phyloP scores from a whole-genome alignment of 116 monocot genomes.

The Iris pallida region DNA sequence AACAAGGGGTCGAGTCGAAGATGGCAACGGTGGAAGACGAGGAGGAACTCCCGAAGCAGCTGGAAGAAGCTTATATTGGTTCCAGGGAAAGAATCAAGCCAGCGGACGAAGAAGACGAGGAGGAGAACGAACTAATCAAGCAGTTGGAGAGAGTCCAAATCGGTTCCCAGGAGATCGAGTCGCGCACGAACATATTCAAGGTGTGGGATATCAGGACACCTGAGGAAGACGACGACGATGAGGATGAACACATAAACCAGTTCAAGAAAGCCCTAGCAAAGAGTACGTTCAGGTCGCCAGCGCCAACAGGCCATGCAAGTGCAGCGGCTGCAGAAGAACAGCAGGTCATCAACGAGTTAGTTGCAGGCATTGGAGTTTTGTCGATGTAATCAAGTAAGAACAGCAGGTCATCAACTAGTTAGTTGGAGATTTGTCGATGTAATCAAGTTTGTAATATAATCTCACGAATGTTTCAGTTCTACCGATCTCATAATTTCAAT shows the following conservation, averaged over 20 bases:
- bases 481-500: not conserved
- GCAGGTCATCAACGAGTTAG: slow-evolving; percentile 1
- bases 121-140: slow-evolving; percentile 3
- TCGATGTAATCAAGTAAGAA: slow-evolving; percentile 10
- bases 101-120: not conserved
- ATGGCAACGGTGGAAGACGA: too few species aligned
- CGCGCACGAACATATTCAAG: not conserved
- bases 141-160: not conserved
- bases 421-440: slow-evolving; percentile 15
- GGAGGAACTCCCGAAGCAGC: too few species aligned
- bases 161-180: not conserved
- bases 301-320: too few species aligned
- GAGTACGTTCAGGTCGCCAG: not conserved
- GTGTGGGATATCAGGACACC: slow-evolving; percentile 1
- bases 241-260: slow-evolving; percentile 12
- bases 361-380: slow-evolving; percentile 14
- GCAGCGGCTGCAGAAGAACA: not conserved
- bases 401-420: slow-evolving; percentile 6
- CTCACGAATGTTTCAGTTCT: not conserved
- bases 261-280: slow-evolving; percentile 16
- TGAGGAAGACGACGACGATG: not conserved
- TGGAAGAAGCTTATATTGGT: too few species aligned
- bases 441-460: not conserved
- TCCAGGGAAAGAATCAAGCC: too few species aligned
- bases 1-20: not conserved